Evolutionary conservation across 768 basidiomycete species (phyloP), one percentile per base, ranked within the genome.

Genomic region (Lactifluus subvellereus): DNA sequence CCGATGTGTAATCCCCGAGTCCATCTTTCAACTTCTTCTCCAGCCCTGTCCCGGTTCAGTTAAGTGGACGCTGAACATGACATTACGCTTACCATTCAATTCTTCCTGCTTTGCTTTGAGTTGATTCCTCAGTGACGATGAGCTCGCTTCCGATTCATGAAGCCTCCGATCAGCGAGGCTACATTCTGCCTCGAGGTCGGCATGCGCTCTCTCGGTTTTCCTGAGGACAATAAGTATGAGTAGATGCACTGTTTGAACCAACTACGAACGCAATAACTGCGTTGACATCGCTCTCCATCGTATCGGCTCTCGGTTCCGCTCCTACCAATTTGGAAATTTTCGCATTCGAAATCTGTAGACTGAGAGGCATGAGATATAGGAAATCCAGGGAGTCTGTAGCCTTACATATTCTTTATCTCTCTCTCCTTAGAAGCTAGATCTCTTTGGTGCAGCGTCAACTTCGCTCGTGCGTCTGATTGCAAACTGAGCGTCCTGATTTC

Each of bases 381-480:
- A 42, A 20, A 58, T 13, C 1, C 9, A 22, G 68, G 27, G 65
- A 56, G 38, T 14, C 14, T 8, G 18, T n/a, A 77, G 11, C 4
- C 87, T 61, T 63, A 94, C 91, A 80, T 85, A 57, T 80, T 85
- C 65, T 82, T 77, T 14, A 94, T 78, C 45, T 94, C 90, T 16
- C 76, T 76, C 50, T 77, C 76, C 74, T 89, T 91, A 59, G 75
- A 79, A 71, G 79, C 83, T 49, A 86, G 72, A 66, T 94, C 91
- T 1, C 77, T 77, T 62, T 85, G 78, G 70, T 91, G 89, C 65
- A 96, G 70, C 45, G 88, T 84, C 57, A 98, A 72, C 68, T 84
- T 87, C 2, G 94, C 92, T 49, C 96, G 78, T 1, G 84, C 78
- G 58, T 94, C 89, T 0, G 91, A 87, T 71, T 98, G 94, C 50